A percentile compares a stretch with the other conserved stretches of the same genome.
phyloP scores from a whole-genome alignment of 2,329 filamentous ascomycete genomes.

The Trichoderma asperellum region DNA sequence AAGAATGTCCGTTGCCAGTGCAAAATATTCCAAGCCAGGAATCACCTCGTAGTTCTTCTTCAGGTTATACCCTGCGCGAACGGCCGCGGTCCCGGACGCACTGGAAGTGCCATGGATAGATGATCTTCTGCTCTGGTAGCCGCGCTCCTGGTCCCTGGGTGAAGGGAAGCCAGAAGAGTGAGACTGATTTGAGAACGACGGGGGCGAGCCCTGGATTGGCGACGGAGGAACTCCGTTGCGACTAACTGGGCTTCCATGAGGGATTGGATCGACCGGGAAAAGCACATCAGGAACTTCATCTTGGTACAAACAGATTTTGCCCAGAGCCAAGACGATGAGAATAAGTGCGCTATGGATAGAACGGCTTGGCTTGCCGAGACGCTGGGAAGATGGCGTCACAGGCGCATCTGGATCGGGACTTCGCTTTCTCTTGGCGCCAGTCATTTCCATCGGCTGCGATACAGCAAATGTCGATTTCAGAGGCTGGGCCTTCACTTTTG shows the following conservation, averaged over 20 bases:
- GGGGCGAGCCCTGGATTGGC: slow-evolving; percentile 60
- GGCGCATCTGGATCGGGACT: slow-evolving; percentile 48
- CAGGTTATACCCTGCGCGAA: slow-evolving; percentile 39
- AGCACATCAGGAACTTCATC: slow-evolving; percentile 63
- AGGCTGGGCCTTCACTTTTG: slow-evolving; percentile 36
- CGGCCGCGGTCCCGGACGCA: slow-evolving; percentile 24
- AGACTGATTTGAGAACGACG: slow-evolving; percentile 49
- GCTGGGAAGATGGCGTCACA: slow-evolving; percentile 40
- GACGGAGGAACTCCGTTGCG: slow-evolving; percentile 58
- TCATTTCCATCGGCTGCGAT: slow-evolving; percentile 36
- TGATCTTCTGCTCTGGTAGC: slow-evolving; percentile 52
- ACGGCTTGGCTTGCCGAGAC: slow-evolving; percentile 58
- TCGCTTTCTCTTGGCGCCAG: slow-evolving; percentile 60
- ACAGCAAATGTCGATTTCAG: slow-evolving; percentile 43
- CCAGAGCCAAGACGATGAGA: slow-evolving; percentile 80
- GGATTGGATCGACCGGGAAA: slow-evolving; percentile 38
- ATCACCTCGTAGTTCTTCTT: slow-evolving; percentile 78
- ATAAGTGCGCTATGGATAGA: slow-evolving; percentile 82
- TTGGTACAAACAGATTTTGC: slow-evolving; percentile 72
- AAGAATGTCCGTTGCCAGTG: slow-evolving; percentile 82
- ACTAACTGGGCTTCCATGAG: slow-evolving; percentile 45
- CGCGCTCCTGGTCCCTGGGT: slow-evolving; percentile 55
- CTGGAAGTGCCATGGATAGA: slow-evolving; percentile 51
- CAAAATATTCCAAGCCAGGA: slow-evolving; percentile 88
- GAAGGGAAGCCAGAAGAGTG: slow-evolving; percentile 57